These are phyloP conservation scores for Lentinula sp. DNA, from an alignment of 768 basidiomycete genomes.

Conservation along the genomic window DNA sequence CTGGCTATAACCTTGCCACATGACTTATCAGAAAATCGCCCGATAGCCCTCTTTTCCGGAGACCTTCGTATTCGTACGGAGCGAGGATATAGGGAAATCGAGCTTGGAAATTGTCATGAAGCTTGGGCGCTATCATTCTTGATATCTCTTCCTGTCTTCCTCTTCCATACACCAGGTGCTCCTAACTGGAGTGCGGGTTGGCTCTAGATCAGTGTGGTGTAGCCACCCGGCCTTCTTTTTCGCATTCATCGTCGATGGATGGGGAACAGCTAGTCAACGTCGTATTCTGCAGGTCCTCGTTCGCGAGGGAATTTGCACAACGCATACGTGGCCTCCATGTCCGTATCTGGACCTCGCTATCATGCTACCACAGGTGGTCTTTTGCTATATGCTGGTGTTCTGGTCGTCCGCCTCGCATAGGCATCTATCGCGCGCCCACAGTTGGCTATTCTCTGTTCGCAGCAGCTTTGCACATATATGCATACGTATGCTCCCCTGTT, in stretches of 20 bases:
- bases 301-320: background rate
- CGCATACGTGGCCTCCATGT: background rate
- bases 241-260: background rate
- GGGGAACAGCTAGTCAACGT: background rate
- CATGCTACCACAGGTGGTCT: background rate
- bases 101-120: conserved; percentile 56
- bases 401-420: background rate
- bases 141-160: background rate
- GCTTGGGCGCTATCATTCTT: conserved; percentile 34
- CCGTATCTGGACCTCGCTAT: background rate
- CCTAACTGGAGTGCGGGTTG: background rate
- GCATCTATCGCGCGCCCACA: background rate
- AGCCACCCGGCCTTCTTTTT: background rate
- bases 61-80: conserved; percentile 32
- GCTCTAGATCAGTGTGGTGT: background rate
- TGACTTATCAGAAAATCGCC: conserved; percentile 66
- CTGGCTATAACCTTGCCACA: conserved; percentile 48
- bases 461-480: background rate
- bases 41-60: conserved; percentile 27
- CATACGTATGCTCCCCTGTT: background rate
- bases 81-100: conserved; percentile 21
- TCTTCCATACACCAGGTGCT: conserved; percentile 1
- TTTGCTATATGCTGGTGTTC: background rate
- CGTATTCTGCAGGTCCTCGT: background rate
- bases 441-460: background rate